These are phyloP conservation scores for Pestalotiopsis fici DNA, from an alignment of 2,329 filamentous ascomycete species.

Conservation along the genomic window DNA sequence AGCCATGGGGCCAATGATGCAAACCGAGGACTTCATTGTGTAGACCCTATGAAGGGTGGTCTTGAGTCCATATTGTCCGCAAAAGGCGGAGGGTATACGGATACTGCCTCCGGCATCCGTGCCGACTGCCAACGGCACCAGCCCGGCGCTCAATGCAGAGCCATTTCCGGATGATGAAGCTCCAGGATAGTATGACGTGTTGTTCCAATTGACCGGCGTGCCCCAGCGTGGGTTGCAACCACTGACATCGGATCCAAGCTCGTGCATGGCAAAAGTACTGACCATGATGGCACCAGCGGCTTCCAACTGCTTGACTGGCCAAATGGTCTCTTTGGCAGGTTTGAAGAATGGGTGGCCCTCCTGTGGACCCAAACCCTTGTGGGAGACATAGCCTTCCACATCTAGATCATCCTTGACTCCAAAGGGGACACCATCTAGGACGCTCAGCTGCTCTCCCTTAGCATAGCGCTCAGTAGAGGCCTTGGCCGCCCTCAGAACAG, in stretches of 20 bases:
- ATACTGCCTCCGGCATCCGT: constrained; percentile 77
- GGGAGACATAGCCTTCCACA: constrained; percentile 69
- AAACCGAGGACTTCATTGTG: constrained; percentile 53
- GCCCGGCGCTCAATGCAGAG: constrained; percentile 68
- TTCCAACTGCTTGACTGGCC: constrained; percentile 71
- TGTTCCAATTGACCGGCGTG: constrained; percentile 78
- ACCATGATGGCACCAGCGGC: constrained; percentile 75
- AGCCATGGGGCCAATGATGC: constrained; percentile 74
- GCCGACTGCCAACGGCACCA: constrained; percentile 75
- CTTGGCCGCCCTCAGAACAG: constrained; percentile 67
- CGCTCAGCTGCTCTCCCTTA: constrained; percentile 62
- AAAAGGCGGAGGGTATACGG: constrained; percentile 74
- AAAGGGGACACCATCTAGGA: constrained; percentile 81
- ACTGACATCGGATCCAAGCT: constrained; percentile 78
- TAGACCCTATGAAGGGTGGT: constrained; percentile 72
- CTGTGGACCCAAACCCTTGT: constrained; percentile 64
- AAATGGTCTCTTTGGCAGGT: constrained; percentile 58
- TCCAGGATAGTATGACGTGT: constrained; percentile 75
- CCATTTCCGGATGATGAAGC: constrained; percentile 79
- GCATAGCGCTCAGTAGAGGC: constrained; percentile 75
- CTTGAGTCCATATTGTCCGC: constrained; percentile 82
- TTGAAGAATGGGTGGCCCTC: constrained; percentile 52
- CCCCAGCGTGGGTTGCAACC: constrained; percentile 79
- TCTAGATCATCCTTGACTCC: constrained; percentile 82
- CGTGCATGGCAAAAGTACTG: constrained; percentile 80